Percentiles rank a stretch among this genome's conserved stretches.
Conservation (phyloP, 106 monocot genomes). For the Acanthochlamys bracteata region DNA sequence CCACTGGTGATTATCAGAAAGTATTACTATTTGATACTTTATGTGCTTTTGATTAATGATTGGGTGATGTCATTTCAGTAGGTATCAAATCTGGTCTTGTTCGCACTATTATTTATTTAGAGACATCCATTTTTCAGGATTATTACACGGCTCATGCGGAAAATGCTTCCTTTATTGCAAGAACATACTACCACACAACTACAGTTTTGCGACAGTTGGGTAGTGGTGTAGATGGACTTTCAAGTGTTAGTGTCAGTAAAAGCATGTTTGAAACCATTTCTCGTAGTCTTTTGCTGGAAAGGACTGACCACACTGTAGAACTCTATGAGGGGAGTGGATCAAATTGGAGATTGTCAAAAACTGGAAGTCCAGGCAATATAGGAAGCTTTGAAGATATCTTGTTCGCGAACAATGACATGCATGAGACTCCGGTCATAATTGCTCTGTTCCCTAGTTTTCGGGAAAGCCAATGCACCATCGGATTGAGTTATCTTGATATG, state of each 20-base stretch:
- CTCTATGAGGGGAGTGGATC: constrained; percentile 98
- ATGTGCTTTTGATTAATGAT: no score
- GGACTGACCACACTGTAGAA: constrained; percentile 82
- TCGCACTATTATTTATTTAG: no score
- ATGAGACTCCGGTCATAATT: constrained; percentile 87
- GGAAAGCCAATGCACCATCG: constrained; percentile 72
- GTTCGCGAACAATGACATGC: constrained; percentile 99
- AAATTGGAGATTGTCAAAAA: constrained; percentile 78
- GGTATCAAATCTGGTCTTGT: no score
- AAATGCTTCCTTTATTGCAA: constrained; percentile 86
- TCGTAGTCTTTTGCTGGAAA: constrained; percentile 83
- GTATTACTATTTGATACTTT: no score
- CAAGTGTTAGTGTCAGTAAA: constrained; percentile 77
- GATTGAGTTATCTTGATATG: constrained; percentile 80
- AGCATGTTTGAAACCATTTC: constrained; percentile 93
- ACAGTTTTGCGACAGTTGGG: constrained; percentile 80
- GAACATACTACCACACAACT: constrained; percentile 88
- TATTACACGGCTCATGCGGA: constrained; percentile 96
- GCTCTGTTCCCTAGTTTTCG: constrained; percentile 54
- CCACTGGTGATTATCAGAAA: no score
- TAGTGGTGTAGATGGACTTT: constrained; percentile 55
- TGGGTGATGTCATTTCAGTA: no score
- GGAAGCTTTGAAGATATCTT: constrained; percentile 94
- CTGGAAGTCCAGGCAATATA: constrained; percentile 88
- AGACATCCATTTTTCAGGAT: no score